Base-by-base conservation (phyloP, 1,139 yeast species). In the Pichia kudriavzevii region DNA sequence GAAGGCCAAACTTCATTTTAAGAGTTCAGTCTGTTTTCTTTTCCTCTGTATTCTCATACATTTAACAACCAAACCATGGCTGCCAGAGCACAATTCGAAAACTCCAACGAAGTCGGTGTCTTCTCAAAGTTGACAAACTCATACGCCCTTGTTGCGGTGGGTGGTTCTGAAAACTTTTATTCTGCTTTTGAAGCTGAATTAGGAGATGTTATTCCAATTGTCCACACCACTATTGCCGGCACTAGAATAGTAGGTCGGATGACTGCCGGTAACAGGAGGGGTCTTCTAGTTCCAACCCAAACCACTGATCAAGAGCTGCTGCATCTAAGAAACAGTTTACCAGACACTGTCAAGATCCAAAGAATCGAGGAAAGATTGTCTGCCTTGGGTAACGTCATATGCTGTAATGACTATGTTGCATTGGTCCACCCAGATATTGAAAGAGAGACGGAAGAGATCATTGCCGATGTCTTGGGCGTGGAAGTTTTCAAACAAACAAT, bases 401-500 rank as follows among this genome's bases (percentile, higher is more conserved):
- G 98, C 63, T 91, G 98, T 66, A 93, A 93, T 64, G 99, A 93
- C 63, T 93, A 93, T 60, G 98, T 93, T 51, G 99, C 99, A 4
- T 71, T 93, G 46, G 98, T 93, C 35, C 99, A 93, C 62, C 99
- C 99, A 35, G 99, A 93, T 66, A 85, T 93, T 48, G 98, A 93
- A 68, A 79, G 98, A 59, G 99, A 93, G 64, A 93, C 98, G 35
- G 99, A 93, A 66, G 99, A 93, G 65, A 69, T 93, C 53, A 93
- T 93, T 57, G 95, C 98, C 31, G 99, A 93, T 63, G 95, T 88
- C n/a, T 71, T 93, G 44, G 98, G 98, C 41, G 99, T 93, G 35
- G 99, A 93, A 64, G 99, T 93, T 28, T 93, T 93, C 74, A 80
- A 98, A 66, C 98, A 91, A 65, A 93, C 98, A 35, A 88, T 93